Evolutionary conservation across 768 basidiomycete genomes (phyloP), one percentile per base, ranked within the genome.

Genomic region (Leccinum imitatum): DNA sequence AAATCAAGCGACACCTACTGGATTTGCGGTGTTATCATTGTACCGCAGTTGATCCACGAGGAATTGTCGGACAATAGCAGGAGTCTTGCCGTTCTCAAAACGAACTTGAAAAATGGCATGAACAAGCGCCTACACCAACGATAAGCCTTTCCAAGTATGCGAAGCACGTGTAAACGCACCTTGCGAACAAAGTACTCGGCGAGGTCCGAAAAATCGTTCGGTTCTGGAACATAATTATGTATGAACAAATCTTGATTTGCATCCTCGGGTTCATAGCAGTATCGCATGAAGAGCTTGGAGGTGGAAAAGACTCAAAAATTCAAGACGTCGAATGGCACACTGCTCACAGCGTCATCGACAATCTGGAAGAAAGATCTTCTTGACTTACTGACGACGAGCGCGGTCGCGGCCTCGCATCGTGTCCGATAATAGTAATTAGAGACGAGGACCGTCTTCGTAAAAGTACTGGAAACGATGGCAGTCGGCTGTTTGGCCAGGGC

Each of bases 361-460:
- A 58, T 59, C 64, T 50, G 50, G 59, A 53, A n/a, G 53, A 11
- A 47, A 21, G 31, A 25, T 37, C 51, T 53, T 53, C 41, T 53
- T 33, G 48, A 76, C 90, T 71, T 72, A 95, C 94, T 30, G 37
- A 81, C 82, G 51, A 93, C 85, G 35, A 99, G 81, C 3, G 93
- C 92, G 27, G 85, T 75, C 5, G 92, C 93, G 2, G 97, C 97
- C 75, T 98, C 96, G 76, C 93, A 95, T 4, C 97, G 91, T 55
- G 98, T 90, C 23, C 95, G 90, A 73, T 89, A 96, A 74, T 92
- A 98, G 75, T 98, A 98, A 71, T 97, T 97, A 30, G 91, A 86
- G 13, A 98, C 96, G 30, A 98, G 81, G 0, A 95, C 90, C 0
- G 94, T 95, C 77, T 93, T 95, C 54, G 96, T 94, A 55, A 98